Base-by-base conservation (phyloP, 805 yeast species). In the Wickerhamiella spandovensis region DNA sequence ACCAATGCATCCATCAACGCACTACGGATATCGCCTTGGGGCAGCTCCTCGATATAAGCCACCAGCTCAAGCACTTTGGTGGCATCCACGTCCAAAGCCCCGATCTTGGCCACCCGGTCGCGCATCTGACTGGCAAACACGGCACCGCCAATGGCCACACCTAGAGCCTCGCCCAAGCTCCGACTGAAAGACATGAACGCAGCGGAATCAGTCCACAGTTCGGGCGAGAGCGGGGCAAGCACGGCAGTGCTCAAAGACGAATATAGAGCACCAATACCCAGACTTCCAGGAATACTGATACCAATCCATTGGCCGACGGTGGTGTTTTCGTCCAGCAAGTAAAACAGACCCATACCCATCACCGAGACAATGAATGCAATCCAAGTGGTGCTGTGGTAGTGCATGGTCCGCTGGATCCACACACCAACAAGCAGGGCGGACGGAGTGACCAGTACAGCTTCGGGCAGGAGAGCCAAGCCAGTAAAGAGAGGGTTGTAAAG, bases 381-480 rank as follows among this genome's bases (percentile, higher is more conserved):
- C n/a, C 74, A 49, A 2, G 66, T 61, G 28, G 66, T 61, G 1
- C 70, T 70, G 51, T 74, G 72, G 50, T 75, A 69, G 32, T 61
- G 61, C 35, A 71, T 66, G 2, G 71, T 61, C 51, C 61, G 66
- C 21, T 67, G 66, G 23, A 77, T 64, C 2, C 64, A 2, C 4
- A 68, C 50, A 4, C 79, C 81, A 1, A 67, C 52, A 3, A 58
- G 2, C 13, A 69, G 58, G 9, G 79, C 65, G 6, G 67, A 56
- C 1, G 67, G 51, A 46, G 65, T 72, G 28, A 70, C 66, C 17
- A 74, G 55, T 22, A 73, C 60, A 46, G 75, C 67, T 32, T 64
- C 46, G 0, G 80, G 77, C 25, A 76, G 59, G 38, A 72, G 58
- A 23, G 71, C 65, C 30, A 74, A 58, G 38, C 81, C 81, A 2